A percentile compares a stretch with the other conserved stretches of the same genome.
Conservation (phyloP, 2,329 filamentous ascomycete species). For the Fusarium sarcochroum region DNA sequence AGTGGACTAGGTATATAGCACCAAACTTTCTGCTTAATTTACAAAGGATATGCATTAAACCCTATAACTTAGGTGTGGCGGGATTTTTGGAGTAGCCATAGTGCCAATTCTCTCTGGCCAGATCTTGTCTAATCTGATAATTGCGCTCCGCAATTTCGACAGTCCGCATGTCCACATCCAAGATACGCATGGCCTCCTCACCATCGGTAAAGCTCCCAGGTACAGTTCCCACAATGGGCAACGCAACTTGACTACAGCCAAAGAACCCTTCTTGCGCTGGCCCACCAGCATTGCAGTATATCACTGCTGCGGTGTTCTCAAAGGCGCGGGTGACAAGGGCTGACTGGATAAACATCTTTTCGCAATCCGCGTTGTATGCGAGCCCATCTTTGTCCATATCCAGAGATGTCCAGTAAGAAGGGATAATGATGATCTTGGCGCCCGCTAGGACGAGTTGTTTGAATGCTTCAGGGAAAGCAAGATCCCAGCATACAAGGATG, state of each 20-base stretch:
- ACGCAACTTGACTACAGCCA: slow-evolving; percentile 72
- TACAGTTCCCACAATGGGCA: slow-evolving; percentile 75
- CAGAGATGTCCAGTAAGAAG: slow-evolving; percentile 75
- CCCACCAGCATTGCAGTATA: slow-evolving; percentile 79
- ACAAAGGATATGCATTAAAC: not conserved
- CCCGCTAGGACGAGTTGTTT: slow-evolving; percentile 77
- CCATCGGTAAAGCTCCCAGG: slow-evolving; percentile 67
- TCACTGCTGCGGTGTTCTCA: slow-evolving; percentile 80
- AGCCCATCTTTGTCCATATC: slow-evolving; percentile 66
- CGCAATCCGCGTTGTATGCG: slow-evolving; percentile 70
- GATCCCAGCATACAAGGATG: slow-evolving; percentile 81
- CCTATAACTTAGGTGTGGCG: slow-evolving; percentile 5
- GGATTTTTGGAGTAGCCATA: slow-evolving; percentile 57
- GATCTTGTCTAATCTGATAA: slow-evolving; percentile 72
- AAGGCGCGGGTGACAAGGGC: slow-evolving; percentile 75
- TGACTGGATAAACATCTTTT: slow-evolving; percentile 75
- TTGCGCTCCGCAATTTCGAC: slow-evolving; percentile 79
- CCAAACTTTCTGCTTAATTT: too few species aligned
- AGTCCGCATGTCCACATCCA: slow-evolving; percentile 75
- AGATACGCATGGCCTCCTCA: slow-evolving; percentile 72
- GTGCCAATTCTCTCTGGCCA: slow-evolving; percentile 73
- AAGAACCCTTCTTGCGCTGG: slow-evolving; percentile 38
- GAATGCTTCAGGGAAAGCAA: slow-evolving; percentile 84
- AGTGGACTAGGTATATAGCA: too few species aligned
- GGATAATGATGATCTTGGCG: slow-evolving; percentile 78